Base-by-base conservation (phyloP, 176 grass and related monocot genomes). In the Phoenix roebelenii region DNA sequence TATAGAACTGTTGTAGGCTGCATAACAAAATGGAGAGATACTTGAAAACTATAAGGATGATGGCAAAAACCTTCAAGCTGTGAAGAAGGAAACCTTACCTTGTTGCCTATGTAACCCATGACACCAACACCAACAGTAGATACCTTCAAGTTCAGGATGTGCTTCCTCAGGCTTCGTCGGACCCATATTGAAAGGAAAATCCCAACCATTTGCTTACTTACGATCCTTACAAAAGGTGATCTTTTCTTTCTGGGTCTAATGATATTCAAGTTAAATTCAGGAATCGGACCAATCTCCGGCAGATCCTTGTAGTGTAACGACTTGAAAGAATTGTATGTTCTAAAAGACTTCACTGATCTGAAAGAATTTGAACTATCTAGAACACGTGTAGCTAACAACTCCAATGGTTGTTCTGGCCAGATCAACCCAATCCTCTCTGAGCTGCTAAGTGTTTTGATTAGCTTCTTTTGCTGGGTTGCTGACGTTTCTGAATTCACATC, bases 41-140 rank as follows among this genome's bases (percentile, higher is more conserved):
- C 35, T 44, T 44, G 35, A 44, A 44, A 44, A 44, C 1, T 14
- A 10, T 44, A 12, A 5, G 66, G 5, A 72, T 15, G 9, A 49
- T 5, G 25, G 3, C 51, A 55, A 55, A 12, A 17, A 55, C 12
- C 16, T n/a, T 16, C 5, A 50, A 59, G 26, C 18, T 6, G 22
- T 19, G 22, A 25, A 56, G 29, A 20, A 23, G 32, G 35, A 1
- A 12, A 63, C 50, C 66, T 74, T 24, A 77, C 80, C 76, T 92
- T 97, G 81, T 92, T 97, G 61, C 93, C 93, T 51, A 97, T 97
- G 76, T 92, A 97, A 5, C 93, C 93, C 93, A 97, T 97, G 78
- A 83, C 84, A 50, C 93, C 93, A 25, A 95, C 90, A 55, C 90
- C 90, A 49, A 95, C 85, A 23, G 90, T 83, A 56, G 90, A 87